phyloP scores from a whole-genome alignment of 768 basidiomycete species.

The Hericium rajendrae region DNA sequence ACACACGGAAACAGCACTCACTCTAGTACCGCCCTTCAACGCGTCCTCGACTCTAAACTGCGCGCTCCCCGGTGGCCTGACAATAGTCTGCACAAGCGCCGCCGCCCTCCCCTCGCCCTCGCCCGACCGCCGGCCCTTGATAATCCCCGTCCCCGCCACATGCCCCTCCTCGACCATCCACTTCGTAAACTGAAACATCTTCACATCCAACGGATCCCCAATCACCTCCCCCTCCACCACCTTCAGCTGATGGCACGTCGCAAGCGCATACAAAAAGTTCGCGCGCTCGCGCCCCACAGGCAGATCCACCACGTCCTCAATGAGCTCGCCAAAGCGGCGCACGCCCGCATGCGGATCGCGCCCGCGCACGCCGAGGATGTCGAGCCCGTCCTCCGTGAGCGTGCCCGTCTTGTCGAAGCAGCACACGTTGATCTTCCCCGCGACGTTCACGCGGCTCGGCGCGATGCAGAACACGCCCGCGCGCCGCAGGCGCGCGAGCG shows the following conservation, averaged over 20 bases:
- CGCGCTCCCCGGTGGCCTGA: slow-evolving; percentile 89
- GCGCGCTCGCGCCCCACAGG: slow-evolving; percentile 60
- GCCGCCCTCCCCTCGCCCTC: slow-evolving; percentile 53
- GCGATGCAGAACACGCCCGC: slow-evolving; percentile 92
- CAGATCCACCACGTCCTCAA: slow-evolving; percentile 79
- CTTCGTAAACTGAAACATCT: slow-evolving; percentile 96
- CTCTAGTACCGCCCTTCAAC: slow-evolving; percentile 72
- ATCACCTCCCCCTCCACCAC: slow-evolving; percentile 81
- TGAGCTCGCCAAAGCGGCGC: slow-evolving; percentile 81
- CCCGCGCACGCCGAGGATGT: slow-evolving; percentile 88
- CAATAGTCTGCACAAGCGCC: slow-evolving; percentile 91
- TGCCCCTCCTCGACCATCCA: slow-evolving; percentile 95
- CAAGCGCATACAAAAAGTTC: slow-evolving; percentile 82
- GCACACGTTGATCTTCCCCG: slow-evolving; percentile 92
- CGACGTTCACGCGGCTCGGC: slow-evolving; percentile 90
- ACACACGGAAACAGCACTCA: slow-evolving; percentile 21
- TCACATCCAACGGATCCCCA: slow-evolving; percentile 92
- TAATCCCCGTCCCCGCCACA: slow-evolving; percentile 56
- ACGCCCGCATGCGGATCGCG: slow-evolving; percentile 53
- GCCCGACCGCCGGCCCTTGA: slow-evolving; percentile 51
- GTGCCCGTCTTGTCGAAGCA: slow-evolving; percentile 99
- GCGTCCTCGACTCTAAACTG: slow-evolving; percentile 92
- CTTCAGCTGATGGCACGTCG: slow-evolving; percentile 94
- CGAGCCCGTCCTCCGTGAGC: slow-evolving; percentile 93
- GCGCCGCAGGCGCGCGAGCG: slow-evolving; percentile 80